Evolutionary conservation across 257 asterid species (phyloP), one percentile per base, ranked within the genome.

Genomic region (Eustoma russellianum): DNA sequence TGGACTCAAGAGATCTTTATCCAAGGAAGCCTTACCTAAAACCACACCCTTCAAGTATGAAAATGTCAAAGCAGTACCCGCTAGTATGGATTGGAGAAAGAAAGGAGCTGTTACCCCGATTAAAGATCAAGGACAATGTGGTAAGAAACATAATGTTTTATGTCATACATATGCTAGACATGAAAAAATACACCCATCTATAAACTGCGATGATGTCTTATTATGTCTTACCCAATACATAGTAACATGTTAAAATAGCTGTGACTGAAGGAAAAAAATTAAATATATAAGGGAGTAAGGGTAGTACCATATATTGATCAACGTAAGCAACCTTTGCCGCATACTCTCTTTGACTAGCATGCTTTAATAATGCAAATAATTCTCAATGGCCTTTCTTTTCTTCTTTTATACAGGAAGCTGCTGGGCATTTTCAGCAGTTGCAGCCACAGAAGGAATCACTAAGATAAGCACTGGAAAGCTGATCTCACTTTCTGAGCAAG

Each of bases 71-170:
- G 60, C 58, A 17, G 60, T 67, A 10, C 72, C 64, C 2, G 41
- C 55, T 40, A 54, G 45, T 7, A 6, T 61, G 55, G 72, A 67
- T 46, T 67, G 72, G 72, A 54, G 72, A 18, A 61, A 4, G 15
- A 67, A 67, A 55, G 72, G 67, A 4, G 72, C 51, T 1, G 72
- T 60, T 38, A 60, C 72, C 15, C 67, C 67, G 0, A 24, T 61
- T 55, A 67, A 67, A 55, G 59, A 67, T 41, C 72, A 61, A 47
- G 72, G 72, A 41, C 63, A 61, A 44, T 61, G 67, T 44, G 72
- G 72, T 67, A 50, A 67, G 65, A n/a, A n/a, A n/a, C n/a, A 24
- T 24, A 24, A 2, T 24, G 3, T 24, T 24, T 24, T 0, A 24
- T 2, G 30, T 24, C 30, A 24, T 1, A 2, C 2, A 2, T 2